A percentile compares a stretch with the other conserved stretches of the same genome.
Conservation (phyloP, 2,329 filamentous ascomycete species). For the Tolypocladium paradoxum region DNA sequence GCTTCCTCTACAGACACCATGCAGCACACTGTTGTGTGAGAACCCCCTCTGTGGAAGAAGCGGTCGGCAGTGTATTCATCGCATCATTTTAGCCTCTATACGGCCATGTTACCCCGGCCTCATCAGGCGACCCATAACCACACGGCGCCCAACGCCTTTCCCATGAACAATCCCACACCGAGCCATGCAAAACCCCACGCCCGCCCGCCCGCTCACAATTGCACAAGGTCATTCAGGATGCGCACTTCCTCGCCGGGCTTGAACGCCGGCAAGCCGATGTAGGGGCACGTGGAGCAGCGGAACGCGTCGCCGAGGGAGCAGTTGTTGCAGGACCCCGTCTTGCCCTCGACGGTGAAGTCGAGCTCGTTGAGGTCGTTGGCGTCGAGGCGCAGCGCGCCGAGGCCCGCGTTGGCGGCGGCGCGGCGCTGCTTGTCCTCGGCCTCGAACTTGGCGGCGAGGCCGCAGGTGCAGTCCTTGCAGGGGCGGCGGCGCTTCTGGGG, state of each 20-base stretch:
- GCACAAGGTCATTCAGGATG: conserved; percentile 75
- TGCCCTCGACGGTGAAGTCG: conserved; percentile 96
- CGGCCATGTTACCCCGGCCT: neutral
- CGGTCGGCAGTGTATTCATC: neutral
- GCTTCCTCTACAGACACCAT: neutral
- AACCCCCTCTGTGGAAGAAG: neutral
- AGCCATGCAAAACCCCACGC: neutral
- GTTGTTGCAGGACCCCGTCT: conserved; percentile 89
- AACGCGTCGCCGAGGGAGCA: conserved; percentile 90
- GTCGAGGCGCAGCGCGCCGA: conserved; percentile 61
- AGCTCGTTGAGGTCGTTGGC: conserved; percentile 72
- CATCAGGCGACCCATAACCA: neutral
- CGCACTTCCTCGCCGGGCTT: conserved; percentile 93
- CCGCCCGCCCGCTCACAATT: conserved; percentile 44
- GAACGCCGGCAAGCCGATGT: conserved; percentile 88
- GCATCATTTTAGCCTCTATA: neutral
- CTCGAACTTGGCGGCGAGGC: conserved; percentile 73
- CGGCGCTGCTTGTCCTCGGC: conserved; percentile 72
- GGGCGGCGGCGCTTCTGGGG: conserved; percentile 87
- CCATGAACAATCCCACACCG: neutral
- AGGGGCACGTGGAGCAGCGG: conserved; percentile 63
- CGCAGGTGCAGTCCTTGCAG: conserved; percentile 97
- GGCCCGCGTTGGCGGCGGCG: conserved; percentile 51
- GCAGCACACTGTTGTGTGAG: too few relatives aligned
- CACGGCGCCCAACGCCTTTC: neutral